Conservation (phyloP, 148 eudicot genomes). For the Polygonum maritimum region DNA sequence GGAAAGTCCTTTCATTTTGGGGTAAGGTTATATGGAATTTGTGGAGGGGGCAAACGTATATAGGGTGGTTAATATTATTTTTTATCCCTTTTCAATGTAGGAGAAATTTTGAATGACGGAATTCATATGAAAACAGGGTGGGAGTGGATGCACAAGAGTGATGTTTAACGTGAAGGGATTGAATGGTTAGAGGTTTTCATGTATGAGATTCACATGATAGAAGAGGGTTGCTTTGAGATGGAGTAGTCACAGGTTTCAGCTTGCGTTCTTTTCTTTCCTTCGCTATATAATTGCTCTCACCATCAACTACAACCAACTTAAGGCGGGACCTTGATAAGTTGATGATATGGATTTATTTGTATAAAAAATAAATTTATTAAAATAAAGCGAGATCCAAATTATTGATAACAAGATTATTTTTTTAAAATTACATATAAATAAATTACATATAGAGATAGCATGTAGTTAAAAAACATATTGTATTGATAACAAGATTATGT, state of each 20-base stretch:
- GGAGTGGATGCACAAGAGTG: not conserved
- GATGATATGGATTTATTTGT: too few relatives aligned
- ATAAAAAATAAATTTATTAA: too few relatives aligned
- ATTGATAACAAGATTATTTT: too few relatives aligned
- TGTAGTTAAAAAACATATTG: too few relatives aligned
- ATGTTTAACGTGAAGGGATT: slow-evolving; percentile 24
- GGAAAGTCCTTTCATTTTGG: slow-evolving; percentile 60
- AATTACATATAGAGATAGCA: too few relatives aligned
- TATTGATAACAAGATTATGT: too few relatives aligned
- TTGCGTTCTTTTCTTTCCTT: not conserved
- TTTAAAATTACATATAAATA: too few relatives aligned
- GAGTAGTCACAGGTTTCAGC: slow-evolving; percentile 31
- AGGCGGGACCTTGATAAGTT: too few relatives aligned
- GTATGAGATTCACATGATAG: slow-evolving; percentile 44
- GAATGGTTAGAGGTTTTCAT: slow-evolving; percentile 29
- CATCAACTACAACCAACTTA: not conserved
- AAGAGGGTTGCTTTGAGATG: slow-evolving; percentile 12
- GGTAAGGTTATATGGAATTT: not conserved
- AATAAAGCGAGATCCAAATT: too few relatives aligned
- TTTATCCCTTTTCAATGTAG: too few relatives aligned
- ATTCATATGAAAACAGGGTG: not conserved
- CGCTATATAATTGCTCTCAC: not conserved
- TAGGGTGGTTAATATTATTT: not conserved
- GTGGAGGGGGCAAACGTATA: not conserved
- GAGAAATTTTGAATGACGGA: not conserved